These are phyloP conservation scores for Epichloe coenophiala DNA, from an alignment of 2,329 filamentous ascomycete species.

Conservation along the genomic window DNA sequence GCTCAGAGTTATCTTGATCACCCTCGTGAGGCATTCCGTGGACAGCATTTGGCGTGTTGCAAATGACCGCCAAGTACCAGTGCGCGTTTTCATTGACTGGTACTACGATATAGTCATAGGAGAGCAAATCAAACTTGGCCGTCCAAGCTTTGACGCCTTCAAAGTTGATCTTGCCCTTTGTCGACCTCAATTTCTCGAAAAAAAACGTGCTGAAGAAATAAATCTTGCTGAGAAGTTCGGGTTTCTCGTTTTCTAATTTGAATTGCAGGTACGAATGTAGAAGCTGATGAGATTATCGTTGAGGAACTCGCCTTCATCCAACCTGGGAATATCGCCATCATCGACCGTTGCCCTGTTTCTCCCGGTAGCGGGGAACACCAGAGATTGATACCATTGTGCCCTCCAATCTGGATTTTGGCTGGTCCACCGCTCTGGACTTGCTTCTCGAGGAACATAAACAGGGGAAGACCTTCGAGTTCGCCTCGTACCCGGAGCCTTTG, in stretches of 20 bases:
- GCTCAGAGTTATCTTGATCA: slow-evolving; percentile 5
- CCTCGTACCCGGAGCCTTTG: slow-evolving; percentile 9
- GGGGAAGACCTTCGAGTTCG: slow-evolving; percentile 13
- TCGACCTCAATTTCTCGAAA: slow-evolving; percentile 60
- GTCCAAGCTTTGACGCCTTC: slow-evolving; percentile 82
- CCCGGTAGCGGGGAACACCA: slow-evolving; percentile 47
- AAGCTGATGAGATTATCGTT: slow-evolving; percentile 91
- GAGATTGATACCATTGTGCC: slow-evolving; percentile 38
- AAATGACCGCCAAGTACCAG: slow-evolving; percentile 94
- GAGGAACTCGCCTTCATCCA: slow-evolving; percentile 74
- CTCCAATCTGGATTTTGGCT: slow-evolving; percentile 36
- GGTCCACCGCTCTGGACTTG: slow-evolving; percentile 32
- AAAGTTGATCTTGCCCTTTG: slow-evolving; percentile 59
- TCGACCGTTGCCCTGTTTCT: slow-evolving; percentile 53
- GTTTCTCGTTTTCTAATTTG: slow-evolving; percentile 38
- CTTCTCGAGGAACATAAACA: slow-evolving; percentile 3
- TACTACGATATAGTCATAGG: slow-evolving; percentile 78
- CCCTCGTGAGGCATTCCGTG: slow-evolving; percentile 6
- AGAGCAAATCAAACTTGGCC: slow-evolving; percentile 67
- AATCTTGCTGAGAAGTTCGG: slow-evolving; percentile 47
- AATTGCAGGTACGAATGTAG: slow-evolving; percentile 66
- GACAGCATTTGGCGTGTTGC: slow-evolving; percentile 61
- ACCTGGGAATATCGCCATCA: slow-evolving; percentile 56
- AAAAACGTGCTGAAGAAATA: slow-evolving; percentile 97
- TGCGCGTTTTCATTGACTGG: slow-evolving; percentile 80